Percentiles rank a stretch among this genome's conserved stretches.
phyloP scores from a whole-genome alignment of 176 grass and related monocot species.

The Phyllostachys edulis region DNA sequence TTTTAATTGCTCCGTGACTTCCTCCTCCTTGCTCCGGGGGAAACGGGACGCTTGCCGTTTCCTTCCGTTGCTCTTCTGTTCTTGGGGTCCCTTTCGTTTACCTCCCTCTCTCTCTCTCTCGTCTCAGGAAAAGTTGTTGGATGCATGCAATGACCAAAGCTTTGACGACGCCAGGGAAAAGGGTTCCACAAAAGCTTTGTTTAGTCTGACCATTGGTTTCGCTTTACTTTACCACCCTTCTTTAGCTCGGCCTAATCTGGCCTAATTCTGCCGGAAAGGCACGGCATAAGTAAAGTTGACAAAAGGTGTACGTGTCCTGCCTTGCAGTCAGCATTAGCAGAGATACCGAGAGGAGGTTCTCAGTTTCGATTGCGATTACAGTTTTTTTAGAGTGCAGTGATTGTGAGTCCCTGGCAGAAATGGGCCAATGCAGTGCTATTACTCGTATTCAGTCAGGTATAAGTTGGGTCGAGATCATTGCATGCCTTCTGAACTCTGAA shows the following conservation, averaged over 20 bases:
- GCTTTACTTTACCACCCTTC: conserved; percentile 6
- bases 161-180: conserved; percentile 34
- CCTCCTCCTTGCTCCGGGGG: conserved; percentile 14
- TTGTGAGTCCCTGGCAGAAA: background rate
- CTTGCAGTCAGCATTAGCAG: conserved; percentile 22
- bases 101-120: background rate
- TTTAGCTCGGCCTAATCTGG: background rate
- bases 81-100: background rate
- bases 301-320: background rate
- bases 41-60: background rate
- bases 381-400: background rate
- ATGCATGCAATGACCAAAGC: conserved; percentile 7
- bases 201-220: background rate
- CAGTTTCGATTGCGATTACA: background rate
- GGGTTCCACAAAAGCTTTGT: conserved; percentile 18
- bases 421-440: background rate
- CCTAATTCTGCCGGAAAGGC: conserved; percentile 34
- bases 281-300: background rate
- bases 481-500: background rate
- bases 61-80: background rate
- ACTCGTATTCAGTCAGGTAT: background rate
- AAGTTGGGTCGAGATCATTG: conserved; percentile 17
- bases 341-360: conserved; percentile 19
- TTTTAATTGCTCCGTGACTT: conserved; percentile 44
- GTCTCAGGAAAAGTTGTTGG: background rate